phyloP scores from a whole-genome alignment of 78 protist genomes.

The Salpingoeca rosetta region DNA sequence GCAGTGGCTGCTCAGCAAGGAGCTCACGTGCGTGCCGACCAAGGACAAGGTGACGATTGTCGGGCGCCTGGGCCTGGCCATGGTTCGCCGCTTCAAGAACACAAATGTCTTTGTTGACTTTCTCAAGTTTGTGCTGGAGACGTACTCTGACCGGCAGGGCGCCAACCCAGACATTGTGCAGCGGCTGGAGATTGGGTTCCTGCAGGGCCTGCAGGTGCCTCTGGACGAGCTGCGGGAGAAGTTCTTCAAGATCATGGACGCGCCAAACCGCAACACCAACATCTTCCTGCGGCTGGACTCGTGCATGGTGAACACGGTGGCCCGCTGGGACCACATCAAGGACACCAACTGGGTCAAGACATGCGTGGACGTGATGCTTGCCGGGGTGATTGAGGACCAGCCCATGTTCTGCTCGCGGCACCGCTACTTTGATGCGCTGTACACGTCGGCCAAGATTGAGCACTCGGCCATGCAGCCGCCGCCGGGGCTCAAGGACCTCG shows the following conservation, averaged over 20 bases:
- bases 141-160: neutral
- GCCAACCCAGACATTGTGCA: neutral
- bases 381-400: neutral
- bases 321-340: neutral
- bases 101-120: neutral
- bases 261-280: neutral
- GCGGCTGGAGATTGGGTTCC: neutral
- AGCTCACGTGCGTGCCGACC: neutral
- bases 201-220: neutral
- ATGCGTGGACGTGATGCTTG: neutral
- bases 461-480: neutral
- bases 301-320: neutral
- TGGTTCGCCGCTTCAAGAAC: neutral
- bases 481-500: neutral
- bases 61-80: neutral
- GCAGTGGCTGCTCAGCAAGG: neutral
- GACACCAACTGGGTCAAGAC: neutral
- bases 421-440: neutral
- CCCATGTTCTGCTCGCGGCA: neutral
- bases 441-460: neutral
- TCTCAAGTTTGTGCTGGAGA: neutral
- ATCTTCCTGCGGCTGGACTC: neutral
- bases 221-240: neutral
- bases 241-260: neutral
- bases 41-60: neutral